A percentile compares a stretch with the other conserved stretches of the same genome.
Conservation (phyloP, 1,284 basidiomycete species). For the Austroboletus niveus region DNA sequence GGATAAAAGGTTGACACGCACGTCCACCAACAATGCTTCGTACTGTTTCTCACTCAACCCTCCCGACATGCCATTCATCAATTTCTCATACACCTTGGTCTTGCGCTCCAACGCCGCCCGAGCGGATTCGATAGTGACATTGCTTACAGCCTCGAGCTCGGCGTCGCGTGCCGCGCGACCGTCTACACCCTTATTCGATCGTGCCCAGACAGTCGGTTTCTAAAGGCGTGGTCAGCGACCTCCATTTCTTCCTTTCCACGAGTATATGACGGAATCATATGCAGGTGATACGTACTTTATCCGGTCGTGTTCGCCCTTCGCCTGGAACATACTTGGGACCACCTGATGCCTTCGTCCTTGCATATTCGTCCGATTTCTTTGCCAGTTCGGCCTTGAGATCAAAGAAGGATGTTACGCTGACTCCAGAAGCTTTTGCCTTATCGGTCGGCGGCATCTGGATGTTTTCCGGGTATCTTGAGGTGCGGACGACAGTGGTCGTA, state of each 20-base stretch:
- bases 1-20: constrained; percentile 38
- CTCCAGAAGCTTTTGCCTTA: constrained; percentile 65
- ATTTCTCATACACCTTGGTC: constrained; percentile 78
- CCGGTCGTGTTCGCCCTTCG: constrained; percentile 52
- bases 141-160: constrained; percentile 63
- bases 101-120: constrained; percentile 74
- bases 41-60: constrained; percentile 79
- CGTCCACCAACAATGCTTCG: constrained; percentile 79
- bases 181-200: constrained; percentile 69
- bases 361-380: constrained; percentile 62
- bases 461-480: not conserved
- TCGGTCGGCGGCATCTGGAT: constrained; percentile 35
- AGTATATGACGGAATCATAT: not conserved
- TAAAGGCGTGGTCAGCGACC: constrained; percentile 24
- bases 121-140: constrained; percentile 67
- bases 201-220: constrained; percentile 73
- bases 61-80: constrained; percentile 77
- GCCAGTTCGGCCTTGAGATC: constrained; percentile 74
- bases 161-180: constrained; percentile 60
- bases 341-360: constrained; percentile 57
- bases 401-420: constrained; percentile 70
- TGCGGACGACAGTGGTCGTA: no score
- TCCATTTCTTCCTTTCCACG: not conserved
- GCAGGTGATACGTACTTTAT: constrained; percentile 48
- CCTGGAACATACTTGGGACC: constrained; percentile 50